Evolutionary conservation across 2,329 filamentous ascomycete genomes (phyloP).

Genomic region (Pochonia chlamydosporia): DNA sequence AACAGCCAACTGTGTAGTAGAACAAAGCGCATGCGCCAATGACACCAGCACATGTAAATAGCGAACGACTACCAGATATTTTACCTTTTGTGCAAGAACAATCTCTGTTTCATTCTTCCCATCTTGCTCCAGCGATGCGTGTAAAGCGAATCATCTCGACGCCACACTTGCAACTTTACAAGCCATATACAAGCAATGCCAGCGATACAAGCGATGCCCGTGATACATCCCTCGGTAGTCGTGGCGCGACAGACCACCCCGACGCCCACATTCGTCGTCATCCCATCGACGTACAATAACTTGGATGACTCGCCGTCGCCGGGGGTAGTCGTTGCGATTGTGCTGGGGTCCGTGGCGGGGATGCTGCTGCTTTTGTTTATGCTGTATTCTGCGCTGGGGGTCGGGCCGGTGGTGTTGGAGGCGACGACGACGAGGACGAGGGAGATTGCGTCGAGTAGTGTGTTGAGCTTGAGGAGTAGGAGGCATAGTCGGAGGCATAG

Average conservation of each 20-base stretch:
- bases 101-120: too few species aligned
- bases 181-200: too few species aligned
- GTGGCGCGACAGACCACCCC: slow-evolving; percentile 7
- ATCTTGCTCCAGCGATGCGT: too few species aligned
- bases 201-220: too few species aligned
- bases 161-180: too few species aligned
- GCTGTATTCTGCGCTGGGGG: slow-evolving; percentile 43
- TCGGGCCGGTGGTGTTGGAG: slow-evolving; percentile 28
- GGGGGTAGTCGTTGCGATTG: slow-evolving; percentile 37
- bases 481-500: slow-evolving; percentile 6
- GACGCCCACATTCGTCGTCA: slow-evolving; percentile 20
- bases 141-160: too few species aligned
- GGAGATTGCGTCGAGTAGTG: slow-evolving; percentile 10
- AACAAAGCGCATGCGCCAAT: too few species aligned
- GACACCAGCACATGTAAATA: too few species aligned
- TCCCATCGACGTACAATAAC: slow-evolving; percentile 30
- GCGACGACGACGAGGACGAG: neutral
- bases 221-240: too few species aligned
- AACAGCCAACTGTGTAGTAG: too few species aligned
- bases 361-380: slow-evolving; percentile 49
- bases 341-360: slow-evolving; percentile 39
- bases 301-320: slow-evolving; percentile 34
- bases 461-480: slow-evolving; percentile 8
- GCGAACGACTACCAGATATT: too few species aligned
- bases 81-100: too few species aligned